Conservation (phyloP, 768 basidiomycete species). For the Boletus bicolor region DNA sequence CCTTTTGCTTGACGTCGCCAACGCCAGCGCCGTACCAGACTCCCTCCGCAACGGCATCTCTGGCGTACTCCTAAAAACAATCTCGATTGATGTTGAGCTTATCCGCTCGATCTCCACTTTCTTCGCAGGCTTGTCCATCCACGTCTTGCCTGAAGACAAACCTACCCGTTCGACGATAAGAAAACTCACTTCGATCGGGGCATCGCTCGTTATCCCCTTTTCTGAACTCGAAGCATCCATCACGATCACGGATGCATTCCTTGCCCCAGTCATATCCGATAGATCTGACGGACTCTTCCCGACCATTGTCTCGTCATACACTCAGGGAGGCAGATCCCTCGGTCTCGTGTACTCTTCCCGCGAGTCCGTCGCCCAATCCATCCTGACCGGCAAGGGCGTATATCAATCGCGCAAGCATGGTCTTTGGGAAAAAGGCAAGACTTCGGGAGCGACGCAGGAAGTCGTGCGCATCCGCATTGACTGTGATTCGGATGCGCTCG, state of each 20-base stretch:
- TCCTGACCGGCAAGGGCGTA: conserved; percentile 84
- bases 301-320: conserved; percentile 76
- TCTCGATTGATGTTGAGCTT: conserved; percentile 68
- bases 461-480: conserved; percentile 80
- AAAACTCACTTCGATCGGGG: conserved; percentile 55
- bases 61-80: conserved; percentile 76
- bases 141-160: conserved; percentile 53
- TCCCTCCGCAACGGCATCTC: conserved; percentile 69
- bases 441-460: conserved; percentile 90
- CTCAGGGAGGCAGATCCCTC: conserved; percentile 68
- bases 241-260: conserved; percentile 81
- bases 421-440: conserved; percentile 95
- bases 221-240: conserved; percentile 61
- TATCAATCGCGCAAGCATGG: conserved; percentile 97
- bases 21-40: conserved; percentile 72
- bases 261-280: conserved; percentile 79
- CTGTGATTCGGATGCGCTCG: conserved; percentile 90
- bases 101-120: conserved; percentile 75
- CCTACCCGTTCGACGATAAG: conserved; percentile 61
- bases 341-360: conserved; percentile 95
- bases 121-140: conserved; percentile 59
- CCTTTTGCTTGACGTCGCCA: conserved; percentile 71
- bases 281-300: conserved; percentile 90
- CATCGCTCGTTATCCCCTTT: conserved; percentile 68
- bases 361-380: conserved; percentile 82